Conservation (phyloP, 2,329 filamentous ascomycete genomes). For the Leptographium galeiforme region DNA sequence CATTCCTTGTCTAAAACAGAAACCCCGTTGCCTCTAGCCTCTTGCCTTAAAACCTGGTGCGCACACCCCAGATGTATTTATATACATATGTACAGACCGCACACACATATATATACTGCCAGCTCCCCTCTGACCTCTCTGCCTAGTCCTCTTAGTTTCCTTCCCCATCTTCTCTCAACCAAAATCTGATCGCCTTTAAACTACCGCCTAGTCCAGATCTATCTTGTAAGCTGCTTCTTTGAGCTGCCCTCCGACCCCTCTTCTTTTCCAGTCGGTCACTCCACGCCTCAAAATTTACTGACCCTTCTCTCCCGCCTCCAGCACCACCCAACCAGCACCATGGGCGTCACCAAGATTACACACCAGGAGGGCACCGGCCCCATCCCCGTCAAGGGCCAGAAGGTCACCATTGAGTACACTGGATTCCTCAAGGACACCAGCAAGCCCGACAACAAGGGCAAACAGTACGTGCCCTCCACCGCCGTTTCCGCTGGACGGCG, state of each 20-base stretch:
- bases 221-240: background rate
- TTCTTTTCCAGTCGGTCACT: too few relatives aligned
- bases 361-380: slow-evolving; percentile 47
- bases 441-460: slow-evolving; percentile 52
- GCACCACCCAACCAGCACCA: slow-evolving; percentile 24
- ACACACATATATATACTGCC: slow-evolving; percentile 1
- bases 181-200: background rate
- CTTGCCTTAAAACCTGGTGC: background rate
- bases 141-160: background rate
- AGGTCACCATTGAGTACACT: slow-evolving; percentile 80
- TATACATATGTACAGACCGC: background rate
- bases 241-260: background rate
- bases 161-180: background rate
- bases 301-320: background rate
- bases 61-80: background rate
- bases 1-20: background rate
- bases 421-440: slow-evolving; percentile 65
- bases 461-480: slow-evolving; percentile 41
- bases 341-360: slow-evolving; percentile 62
- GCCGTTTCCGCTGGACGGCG: too few relatives aligned
- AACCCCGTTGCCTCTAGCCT: background rate
- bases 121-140: background rate
- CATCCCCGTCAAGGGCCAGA: slow-evolving; percentile 52
- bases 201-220: background rate
- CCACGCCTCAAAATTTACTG: too few relatives aligned